A percentile compares a stretch with the other conserved stretches of the same genome.
Conservation (phyloP, 2,329 filamentous ascomycete genomes). For the Colletotrichum tropicicola region DNA sequence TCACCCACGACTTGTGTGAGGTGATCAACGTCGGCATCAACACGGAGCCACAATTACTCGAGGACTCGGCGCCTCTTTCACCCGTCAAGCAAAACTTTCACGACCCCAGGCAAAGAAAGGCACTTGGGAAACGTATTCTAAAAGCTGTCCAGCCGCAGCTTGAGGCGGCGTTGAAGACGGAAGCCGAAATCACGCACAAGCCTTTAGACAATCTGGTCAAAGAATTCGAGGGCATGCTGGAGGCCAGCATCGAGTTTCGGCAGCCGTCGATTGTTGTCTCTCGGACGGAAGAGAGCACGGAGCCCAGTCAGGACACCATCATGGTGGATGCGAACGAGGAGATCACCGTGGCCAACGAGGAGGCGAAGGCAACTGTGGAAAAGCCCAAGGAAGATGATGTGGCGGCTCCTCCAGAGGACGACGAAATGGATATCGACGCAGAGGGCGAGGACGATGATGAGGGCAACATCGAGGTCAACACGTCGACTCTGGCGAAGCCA, state of each 20-base stretch:
- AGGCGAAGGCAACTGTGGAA: conserved; percentile 13
- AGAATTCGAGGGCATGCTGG: conserved; percentile 78
- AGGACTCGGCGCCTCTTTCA: conserved; percentile 49
- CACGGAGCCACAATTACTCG: conserved; percentile 42
- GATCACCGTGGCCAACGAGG: conserved; percentile 52
- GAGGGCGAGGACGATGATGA: conserved; percentile 47
- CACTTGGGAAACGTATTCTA: conserved; percentile 88
- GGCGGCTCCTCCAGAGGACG: conserved; percentile 42
- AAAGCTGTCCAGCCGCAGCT: conserved; percentile 82
- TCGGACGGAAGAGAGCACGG: conserved; percentile 48
- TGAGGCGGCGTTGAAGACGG: conserved; percentile 79
- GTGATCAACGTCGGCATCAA: conserved; percentile 64
- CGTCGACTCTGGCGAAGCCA: conserved; percentile 45
- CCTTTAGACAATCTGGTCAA: conserved; percentile 75
- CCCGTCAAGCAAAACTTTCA: conserved; percentile 60
- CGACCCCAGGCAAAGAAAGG: conserved; percentile 83
- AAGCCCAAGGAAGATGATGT: conserved; percentile 35
- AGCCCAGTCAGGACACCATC: conserved; percentile 54
- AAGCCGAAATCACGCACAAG: conserved; percentile 81
- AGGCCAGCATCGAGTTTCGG: conserved; percentile 69
- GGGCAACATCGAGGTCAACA: conserved; percentile 57
- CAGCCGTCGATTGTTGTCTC: conserved; percentile 47
- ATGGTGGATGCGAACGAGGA: conserved; percentile 61
- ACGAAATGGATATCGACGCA: conserved; percentile 47
- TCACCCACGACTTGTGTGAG: conserved; percentile 65